phyloP scores from a whole-genome alignment of 371 early-diverging fungal species.

The Batrachochytrium dendrobatidis region DNA sequence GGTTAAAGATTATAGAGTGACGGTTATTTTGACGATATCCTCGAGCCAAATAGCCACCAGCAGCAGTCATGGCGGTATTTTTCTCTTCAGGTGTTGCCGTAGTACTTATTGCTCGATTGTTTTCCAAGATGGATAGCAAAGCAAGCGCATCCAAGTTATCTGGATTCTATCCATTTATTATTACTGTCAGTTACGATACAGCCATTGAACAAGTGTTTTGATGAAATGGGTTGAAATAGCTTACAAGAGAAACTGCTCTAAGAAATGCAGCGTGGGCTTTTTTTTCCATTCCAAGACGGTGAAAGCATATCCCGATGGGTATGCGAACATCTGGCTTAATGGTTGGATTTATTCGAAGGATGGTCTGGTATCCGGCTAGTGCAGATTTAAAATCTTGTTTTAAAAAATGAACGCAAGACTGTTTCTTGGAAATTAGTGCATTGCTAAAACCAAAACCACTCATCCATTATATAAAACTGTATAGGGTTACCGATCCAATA shows the following conservation, averaged over 20 bases:
- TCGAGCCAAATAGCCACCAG: neutral
- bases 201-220: slow-evolving; percentile 5
- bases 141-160: slow-evolving; percentile 57
- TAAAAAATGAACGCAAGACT: slow-evolving; percentile 25
- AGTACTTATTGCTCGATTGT: slow-evolving; percentile 59
- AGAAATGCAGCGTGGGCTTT: slow-evolving; percentile 66
- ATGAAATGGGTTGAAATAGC: neutral
- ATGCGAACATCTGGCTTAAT: slow-evolving; percentile 68
- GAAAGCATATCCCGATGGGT: slow-evolving; percentile 83
- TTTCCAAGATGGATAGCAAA: slow-evolving; percentile 66
- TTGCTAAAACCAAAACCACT: neutral
- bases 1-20: slow-evolving; percentile 16
- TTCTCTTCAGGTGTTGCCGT: too few species aligned
- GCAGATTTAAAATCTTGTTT: slow-evolving; percentile 46
- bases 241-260: slow-evolving; percentile 59
- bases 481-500: slow-evolving; percentile 62
- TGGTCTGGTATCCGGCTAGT: slow-evolving; percentile 64
- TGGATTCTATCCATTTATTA: slow-evolving; percentile 42
- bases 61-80: neutral
- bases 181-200: neutral
- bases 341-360: slow-evolving; percentile 49
- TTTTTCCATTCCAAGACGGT: slow-evolving; percentile 57
- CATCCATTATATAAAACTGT: neutral
- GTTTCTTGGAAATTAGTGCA: too few species aligned
- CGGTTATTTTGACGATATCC: slow-evolving; percentile 7